Percentiles rank a stretch among this genome's conserved stretches.
These are phyloP conservation scores for Thermothielavioides terrestris DNA, from an alignment of 495 filamentous ascomycete species.

Conservation along the genomic window DNA sequence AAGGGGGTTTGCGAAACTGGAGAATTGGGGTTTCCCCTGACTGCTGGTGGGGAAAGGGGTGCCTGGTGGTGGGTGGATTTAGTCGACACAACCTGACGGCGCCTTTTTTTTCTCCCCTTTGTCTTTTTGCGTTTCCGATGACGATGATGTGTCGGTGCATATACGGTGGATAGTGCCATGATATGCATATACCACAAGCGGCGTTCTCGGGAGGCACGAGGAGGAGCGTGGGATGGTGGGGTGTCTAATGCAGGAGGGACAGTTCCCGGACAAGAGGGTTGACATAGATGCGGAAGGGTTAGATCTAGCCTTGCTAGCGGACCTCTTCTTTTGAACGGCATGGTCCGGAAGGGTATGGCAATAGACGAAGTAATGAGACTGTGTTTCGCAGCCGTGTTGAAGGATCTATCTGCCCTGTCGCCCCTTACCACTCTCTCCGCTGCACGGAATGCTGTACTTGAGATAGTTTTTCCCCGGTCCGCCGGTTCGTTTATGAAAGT, in stretches of 20 bases:
- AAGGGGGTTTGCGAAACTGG: no score
- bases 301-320: neutral
- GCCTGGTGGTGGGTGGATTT: neutral
- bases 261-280: no score
- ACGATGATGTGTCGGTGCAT: neutral
- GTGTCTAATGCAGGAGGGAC: neutral
- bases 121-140: neutral
- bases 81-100: no score
- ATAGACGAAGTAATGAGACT: neutral
- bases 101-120: no score
- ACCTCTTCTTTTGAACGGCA: neutral
- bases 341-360: neutral
- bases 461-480: no score
- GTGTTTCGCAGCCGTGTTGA: neutral
- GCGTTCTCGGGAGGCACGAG: neutral
- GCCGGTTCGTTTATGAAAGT: no score
- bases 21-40: no score
- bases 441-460: no score
- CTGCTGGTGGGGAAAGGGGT: neutral
- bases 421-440: no score
- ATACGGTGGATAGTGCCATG: neutral
- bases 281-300: neutral
- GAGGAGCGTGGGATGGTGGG: neutral
- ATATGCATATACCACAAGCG: neutral
- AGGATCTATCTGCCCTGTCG: neutral